Base-by-base conservation (phyloP, 2,329 filamentous ascomycete genomes). In the Raffaelea arxii region DNA sequence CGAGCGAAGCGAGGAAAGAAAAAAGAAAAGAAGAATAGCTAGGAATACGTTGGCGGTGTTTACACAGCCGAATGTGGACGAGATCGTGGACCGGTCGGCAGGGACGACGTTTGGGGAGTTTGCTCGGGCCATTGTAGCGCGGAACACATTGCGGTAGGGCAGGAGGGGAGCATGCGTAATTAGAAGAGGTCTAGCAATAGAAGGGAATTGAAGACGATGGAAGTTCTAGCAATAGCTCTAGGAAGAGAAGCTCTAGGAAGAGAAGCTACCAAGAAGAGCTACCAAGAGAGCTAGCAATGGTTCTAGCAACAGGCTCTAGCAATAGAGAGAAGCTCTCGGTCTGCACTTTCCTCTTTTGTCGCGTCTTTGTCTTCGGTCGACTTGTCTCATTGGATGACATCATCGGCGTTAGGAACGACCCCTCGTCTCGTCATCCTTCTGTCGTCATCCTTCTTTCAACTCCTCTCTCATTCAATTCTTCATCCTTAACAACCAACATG, bases 41-140 rank as follows among this genome's bases (percentile, higher is more conserved):
- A 71, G 84, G 49, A 97, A 97, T 66, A 98, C 92, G 10, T 66
- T 98, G 54, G 92, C 92, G 1, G 89, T 97, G 10, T 98, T 97
- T 60, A 98, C 91, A 49, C 92, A 98, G 74, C 92, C 92, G 22
- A 95, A 96, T 67, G 65, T 97, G 50, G 85, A 78, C 56, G 86
- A 90, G 55, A 75, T 80, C 65, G 83, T 91, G 14, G 86, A 91
- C 58, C 73, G 78, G 48, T 70, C 76, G 59, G 72, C 78, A 56
- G 74, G 77, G 32, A 71, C 80, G 47, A 84, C 77, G 35, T 91
- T 90, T 73, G 86, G 84, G 21, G 77, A 84, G 57, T 88, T 90
- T 69, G 85, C 85, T 3, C 64, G 76, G 44, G 74, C 74, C 0
- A 71, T 80, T 43, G 75, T 80, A 32, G 68, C 71, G 4, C 78